Evolutionary conservation across 169 alveolate species (phyloP), one percentile per base, ranked within the genome.

Genomic region (Eimeria sp.): DNA sequence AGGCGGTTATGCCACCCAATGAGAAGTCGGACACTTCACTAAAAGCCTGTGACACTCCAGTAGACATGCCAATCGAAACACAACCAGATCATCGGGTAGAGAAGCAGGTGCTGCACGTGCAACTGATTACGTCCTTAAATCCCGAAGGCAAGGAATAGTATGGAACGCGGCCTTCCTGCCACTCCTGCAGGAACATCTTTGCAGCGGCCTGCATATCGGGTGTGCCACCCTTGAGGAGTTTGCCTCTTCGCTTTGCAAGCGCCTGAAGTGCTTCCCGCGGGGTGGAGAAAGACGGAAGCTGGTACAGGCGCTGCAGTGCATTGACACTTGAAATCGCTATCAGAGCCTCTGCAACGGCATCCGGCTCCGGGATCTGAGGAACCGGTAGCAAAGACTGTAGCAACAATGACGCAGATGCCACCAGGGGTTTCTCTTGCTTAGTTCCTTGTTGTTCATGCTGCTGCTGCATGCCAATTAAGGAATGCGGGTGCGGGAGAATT

Each of bases 131-230:
- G 40, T 76, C 64, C 37, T 37, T 60, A 18, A 58, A 76, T 18
- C 90, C 60, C 20, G 99, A 99, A 20, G 99, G 99, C 49, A 98
- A 97, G 30, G 98, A 97, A 95, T 96, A 99, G 97, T 98, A 98
- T 68, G 98, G 98, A 56, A 99, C 97, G 91, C 97, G 98, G 68
- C 99, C 99, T 56, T 95, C 95, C 54, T 97, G 97, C 99, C 99
- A 98, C 95, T 98, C 99, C 91, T 98, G 96, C 30, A 99, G 96
- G 10, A 99, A 98, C 33, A 98, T 95, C 97, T 98, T 98, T 33
- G 99, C 99, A 25, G 99, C 99, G 60, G 98, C 97, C 66, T 98
- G 98, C 52, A 98, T 89, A 95, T 99, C 99, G 64, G 99, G 98
- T 30, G 96, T 90, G 9, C 99, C 99, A 6, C 99, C 99, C 95